A percentile compares a stretch with the other conserved stretches of the same genome.
Evolutionary conservation across 805 yeast species (phyloP).

Genomic region (Saccharomycopsis amapae): DNA sequence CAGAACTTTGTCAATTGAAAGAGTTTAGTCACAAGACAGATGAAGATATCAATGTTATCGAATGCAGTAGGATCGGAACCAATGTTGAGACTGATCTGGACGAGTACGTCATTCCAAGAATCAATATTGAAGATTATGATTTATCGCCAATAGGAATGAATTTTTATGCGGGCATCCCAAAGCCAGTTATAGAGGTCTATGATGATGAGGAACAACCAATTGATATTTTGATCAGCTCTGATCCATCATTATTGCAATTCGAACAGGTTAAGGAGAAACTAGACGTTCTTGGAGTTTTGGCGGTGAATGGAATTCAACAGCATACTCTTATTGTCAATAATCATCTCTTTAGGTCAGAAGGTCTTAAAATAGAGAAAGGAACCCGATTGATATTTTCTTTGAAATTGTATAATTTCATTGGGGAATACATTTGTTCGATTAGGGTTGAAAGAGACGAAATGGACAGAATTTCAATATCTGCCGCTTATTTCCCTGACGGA

Average conservation of each 20-base stretch:
- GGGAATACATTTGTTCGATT: slow-evolving; percentile 6
- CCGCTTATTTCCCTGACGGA: neutral
- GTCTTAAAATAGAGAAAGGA: neutral
- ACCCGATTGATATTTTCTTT: neutral
- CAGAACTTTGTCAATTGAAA: slow-evolving; percentile 40
- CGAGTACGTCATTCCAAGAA: neutral
- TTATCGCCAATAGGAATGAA: slow-evolving; percentile 3
- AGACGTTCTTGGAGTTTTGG: neutral
- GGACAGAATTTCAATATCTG: neutral
- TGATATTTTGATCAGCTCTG: neutral
- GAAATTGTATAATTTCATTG: slow-evolving; percentile 1
- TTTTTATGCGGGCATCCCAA: slow-evolving; percentile 1
- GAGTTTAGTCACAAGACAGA: slow-evolving; percentile 25
- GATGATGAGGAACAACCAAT: neutral
- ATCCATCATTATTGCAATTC: neutral
- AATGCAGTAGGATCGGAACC: slow-evolving; percentile 10
- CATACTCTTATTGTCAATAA: neutral
- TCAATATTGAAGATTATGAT: slow-evolving; percentile 3
- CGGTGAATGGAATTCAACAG: neutral
- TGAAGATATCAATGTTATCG: slow-evolving; percentile 5
- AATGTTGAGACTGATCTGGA: neutral
- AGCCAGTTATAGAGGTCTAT: neutral
- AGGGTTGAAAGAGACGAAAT: neutral
- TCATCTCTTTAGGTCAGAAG: neutral
- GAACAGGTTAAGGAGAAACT: neutral